These are phyloP conservation scores for Umbelopsis sp. DNA, from an alignment of 371 early-diverging fungal genomes.

Conservation along the genomic window DNA sequence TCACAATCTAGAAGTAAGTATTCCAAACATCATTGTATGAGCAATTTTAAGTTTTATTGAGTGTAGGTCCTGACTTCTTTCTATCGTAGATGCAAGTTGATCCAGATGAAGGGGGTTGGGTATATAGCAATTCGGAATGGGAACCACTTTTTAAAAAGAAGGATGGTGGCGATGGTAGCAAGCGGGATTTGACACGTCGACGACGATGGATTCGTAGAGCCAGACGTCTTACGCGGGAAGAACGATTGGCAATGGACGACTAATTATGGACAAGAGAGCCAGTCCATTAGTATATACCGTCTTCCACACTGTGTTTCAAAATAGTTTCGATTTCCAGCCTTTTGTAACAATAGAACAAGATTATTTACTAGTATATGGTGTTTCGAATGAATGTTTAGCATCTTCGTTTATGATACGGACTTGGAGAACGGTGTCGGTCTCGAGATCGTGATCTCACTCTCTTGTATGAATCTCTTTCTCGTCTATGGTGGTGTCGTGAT, in stretches of 20 bases:
- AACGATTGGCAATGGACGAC: slow-evolving; percentile 1
- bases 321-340: too few species aligned
- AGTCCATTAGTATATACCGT: background rate
- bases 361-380: background rate
- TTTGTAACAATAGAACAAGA: background rate
- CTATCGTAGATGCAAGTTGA: slow-evolving; percentile 24
- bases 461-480: background rate
- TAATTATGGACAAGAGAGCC: background rate
- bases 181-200: slow-evolving; percentile 25
- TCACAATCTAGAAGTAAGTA: too few species aligned
- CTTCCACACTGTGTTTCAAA: background rate
- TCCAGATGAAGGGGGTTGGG: slow-evolving; percentile 42
- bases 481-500: background rate
- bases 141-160: slow-evolving; percentile 23
- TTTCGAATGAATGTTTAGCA: background rate
- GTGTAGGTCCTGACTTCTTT: background rate
- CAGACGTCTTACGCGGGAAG: slow-evolving; percentile 22
- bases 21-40: too few species aligned
- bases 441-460: background rate
- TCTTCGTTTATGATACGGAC: slow-evolving; percentile 5
- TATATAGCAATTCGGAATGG: slow-evolving; percentile 39
- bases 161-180: slow-evolving; percentile 14
- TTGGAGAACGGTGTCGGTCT: background rate
- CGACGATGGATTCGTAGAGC: slow-evolving; percentile 32
- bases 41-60: too few species aligned